phyloP scores from a whole-genome alignment of 179 eudicot genomes.

The Spinacia oleracea region DNA sequence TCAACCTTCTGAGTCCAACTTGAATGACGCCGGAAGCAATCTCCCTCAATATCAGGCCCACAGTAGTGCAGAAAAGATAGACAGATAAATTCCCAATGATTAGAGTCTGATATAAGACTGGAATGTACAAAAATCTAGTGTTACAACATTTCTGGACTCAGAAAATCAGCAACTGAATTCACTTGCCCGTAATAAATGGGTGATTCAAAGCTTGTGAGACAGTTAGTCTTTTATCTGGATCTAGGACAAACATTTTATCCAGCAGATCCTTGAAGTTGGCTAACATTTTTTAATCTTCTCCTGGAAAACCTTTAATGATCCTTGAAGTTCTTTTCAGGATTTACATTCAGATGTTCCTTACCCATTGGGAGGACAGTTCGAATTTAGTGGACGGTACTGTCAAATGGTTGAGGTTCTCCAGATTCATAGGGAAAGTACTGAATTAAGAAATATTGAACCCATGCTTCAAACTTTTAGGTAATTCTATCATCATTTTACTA shows the following conservation, averaged over 20 bases:
- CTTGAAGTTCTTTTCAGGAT: too few relatives aligned
- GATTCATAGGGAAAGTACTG: too few relatives aligned
- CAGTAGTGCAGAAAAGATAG: constrained; percentile 50
- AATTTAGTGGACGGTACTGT: too few relatives aligned
- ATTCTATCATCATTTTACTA: too few relatives aligned
- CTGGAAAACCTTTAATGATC: constrained; percentile 71
- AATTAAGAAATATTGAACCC: too few relatives aligned
- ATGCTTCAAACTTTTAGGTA: too few relatives aligned
- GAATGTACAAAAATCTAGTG: constrained; percentile 52
- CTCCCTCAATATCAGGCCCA: constrained; percentile 56
- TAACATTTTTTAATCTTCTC: constrained; percentile 95
- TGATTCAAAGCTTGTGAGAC: constrained; percentile 92
- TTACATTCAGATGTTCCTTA: too few relatives aligned
- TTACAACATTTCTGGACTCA: constrained; percentile 84
- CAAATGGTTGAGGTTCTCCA: too few relatives aligned
- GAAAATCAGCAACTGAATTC: constrained; percentile 90
- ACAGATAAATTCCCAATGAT: constrained; percentile 73
- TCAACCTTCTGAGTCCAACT: constrained; percentile 43
- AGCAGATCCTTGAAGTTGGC: constrained; percentile 89
- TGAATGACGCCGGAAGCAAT: constrained; percentile 57
- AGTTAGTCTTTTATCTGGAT: constrained; percentile 93
- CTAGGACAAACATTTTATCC: constrained; percentile 79
- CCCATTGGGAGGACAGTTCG: too few relatives aligned
- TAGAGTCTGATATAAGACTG: constrained; percentile 63
- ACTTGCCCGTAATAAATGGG: constrained; percentile 99